These are phyloP conservation scores for Hylodesmum podocarpum DNA, from an alignment of 306 rosid species.

Conservation along the genomic window DNA sequence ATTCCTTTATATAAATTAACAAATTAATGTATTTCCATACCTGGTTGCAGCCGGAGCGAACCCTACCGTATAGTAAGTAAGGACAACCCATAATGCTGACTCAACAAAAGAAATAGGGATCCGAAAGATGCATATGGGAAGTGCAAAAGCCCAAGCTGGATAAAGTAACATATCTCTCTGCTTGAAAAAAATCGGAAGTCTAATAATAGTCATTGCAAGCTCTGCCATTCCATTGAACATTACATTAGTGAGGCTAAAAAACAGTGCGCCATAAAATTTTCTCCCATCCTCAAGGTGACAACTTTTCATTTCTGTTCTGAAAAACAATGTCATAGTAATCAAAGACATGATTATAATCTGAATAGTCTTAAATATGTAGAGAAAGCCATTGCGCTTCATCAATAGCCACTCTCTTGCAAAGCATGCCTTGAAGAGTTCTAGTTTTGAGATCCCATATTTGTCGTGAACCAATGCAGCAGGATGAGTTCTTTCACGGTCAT, in stretches of 20 bases:
- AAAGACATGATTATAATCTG: slow-evolving; percentile 61
- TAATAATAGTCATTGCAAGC: slow-evolving; percentile 55
- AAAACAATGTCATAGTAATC: slow-evolving; percentile 62
- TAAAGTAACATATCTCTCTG: slow-evolving; percentile 62
- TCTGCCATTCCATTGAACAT: slow-evolving; percentile 87
- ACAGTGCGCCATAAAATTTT: slow-evolving; percentile 61
- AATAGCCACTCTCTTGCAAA: slow-evolving; percentile 75
- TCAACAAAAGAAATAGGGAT: slow-evolving; percentile 70
- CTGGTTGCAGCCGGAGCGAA: slow-evolving; percentile 78
- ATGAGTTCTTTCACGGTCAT: slow-evolving; percentile 44
- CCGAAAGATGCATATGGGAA: slow-evolving; percentile 65
- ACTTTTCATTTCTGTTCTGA: slow-evolving; percentile 58
- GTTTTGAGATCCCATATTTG: slow-evolving; percentile 59
- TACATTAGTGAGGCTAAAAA: slow-evolving; percentile 58
- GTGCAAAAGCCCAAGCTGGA: slow-evolving; percentile 74
- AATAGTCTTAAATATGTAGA: slow-evolving; percentile 67
- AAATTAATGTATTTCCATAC: slow-evolving; percentile 30
- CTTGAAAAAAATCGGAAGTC: slow-evolving; percentile 73
- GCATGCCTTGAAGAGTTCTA: slow-evolving; percentile 69
- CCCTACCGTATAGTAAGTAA: slow-evolving; percentile 71
- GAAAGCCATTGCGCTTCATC: slow-evolving; percentile 53
- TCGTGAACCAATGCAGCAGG: slow-evolving; percentile 57
- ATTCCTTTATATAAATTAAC: neutral
- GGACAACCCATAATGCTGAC: slow-evolving; percentile 63
- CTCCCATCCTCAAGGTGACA: slow-evolving; percentile 64